Evolutionary conservation across 108 stramenopile species (phyloP), one percentile per base, ranked within the genome.

Genomic region (Nitzschia sp.): DNA sequence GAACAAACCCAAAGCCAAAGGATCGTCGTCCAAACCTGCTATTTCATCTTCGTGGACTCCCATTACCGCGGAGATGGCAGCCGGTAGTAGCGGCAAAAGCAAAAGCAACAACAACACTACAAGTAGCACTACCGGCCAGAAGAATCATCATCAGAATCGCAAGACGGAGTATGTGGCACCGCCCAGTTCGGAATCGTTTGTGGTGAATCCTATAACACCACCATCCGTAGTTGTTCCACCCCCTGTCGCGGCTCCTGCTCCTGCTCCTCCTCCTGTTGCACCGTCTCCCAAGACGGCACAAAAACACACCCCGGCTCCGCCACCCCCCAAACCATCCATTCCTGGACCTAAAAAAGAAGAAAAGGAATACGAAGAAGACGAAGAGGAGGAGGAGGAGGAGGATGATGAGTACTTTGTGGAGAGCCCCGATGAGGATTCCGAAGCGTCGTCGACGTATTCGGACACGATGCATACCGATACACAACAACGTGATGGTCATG

Each of bases 161-260:
- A 70, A 68, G 30, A 32, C 33, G 11, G 68, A 71, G 16, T 71
- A 36, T 41, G 50, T 36, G 21, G 70, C 70, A 36, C 70, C 70
- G 11, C 61, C 61, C 22, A 50, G 46, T 30, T 53, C 70, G 3
- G 48, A 38, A 53, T 63, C 61, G 21, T 71, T 71, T 56, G 59
- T 53, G 22, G 35, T 47, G n/a, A 58, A 47, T 47, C 33, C 35
- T 13, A 21, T 21, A n/a, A 44, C 67, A n/a, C 36, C 34, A 35
- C 23, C 67, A 0, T n/a, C n/a, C n/a, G n/a, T n/a, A n/a, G 50
- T 56, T n/a, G 22, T 34, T n/a, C 32, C 38, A 72, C 29, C 64
- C 33, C 31, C 62, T 9, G 63, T 21, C 9, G 26, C 50, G 31
- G 6, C 66, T 11, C 23, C 66, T 27, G 32, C 47, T 6, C 36